Evolutionary conservation across 495 filamentous ascomycete genomes (phyloP).

Genomic region (Penicillium argentinense): DNA sequence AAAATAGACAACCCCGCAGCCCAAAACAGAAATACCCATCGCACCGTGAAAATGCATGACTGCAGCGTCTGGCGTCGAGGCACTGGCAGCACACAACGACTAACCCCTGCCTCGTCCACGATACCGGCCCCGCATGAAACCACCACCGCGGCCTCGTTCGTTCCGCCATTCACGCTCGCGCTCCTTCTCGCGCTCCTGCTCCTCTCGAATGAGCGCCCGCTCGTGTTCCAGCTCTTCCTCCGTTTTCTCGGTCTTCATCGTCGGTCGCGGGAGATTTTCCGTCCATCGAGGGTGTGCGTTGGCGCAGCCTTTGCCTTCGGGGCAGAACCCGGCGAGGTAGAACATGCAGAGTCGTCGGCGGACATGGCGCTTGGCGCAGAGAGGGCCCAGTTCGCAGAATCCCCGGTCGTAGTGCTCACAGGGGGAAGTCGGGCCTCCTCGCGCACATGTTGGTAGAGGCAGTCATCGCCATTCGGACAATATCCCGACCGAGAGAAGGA

Average conservation of each 20-base stretch:
- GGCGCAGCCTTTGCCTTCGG: constrained; percentile 74
- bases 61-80: neutral
- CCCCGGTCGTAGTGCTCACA: constrained; percentile 96
- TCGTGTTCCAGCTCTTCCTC: constrained; percentile 62
- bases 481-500: constrained; percentile 86
- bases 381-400: constrained; percentile 86
- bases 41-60: neutral
- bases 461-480: constrained; percentile 95
- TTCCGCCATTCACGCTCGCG: constrained; percentile 52
- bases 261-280: constrained; percentile 69
- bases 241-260: constrained; percentile 59
- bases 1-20: neutral
- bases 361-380: constrained; percentile 84
- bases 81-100: neutral
- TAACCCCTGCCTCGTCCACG: constrained; percentile 47
- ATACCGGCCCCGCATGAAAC: constrained; percentile 51
- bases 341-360: constrained; percentile 71
- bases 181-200: constrained; percentile 51
- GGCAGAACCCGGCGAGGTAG: constrained; percentile 94
- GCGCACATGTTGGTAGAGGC: constrained; percentile 91
- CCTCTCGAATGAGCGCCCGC: constrained; percentile 54
- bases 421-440: constrained; percentile 73
- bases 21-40: neutral
- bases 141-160: constrained; percentile 47
- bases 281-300: constrained; percentile 81